Base-by-base conservation (phyloP, 306 rosid species). In the Vigna radiata region DNA sequence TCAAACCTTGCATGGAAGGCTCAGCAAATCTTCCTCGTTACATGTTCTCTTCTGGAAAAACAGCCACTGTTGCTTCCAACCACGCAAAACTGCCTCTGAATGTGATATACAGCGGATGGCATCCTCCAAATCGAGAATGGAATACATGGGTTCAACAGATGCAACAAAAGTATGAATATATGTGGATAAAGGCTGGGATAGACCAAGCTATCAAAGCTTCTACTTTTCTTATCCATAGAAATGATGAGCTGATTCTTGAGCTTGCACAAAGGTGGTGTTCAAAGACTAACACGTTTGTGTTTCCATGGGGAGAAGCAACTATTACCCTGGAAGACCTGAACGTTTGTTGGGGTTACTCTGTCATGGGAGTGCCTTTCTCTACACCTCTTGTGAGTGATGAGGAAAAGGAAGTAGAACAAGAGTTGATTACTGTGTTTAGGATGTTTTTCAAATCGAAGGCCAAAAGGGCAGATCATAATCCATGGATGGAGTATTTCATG, bases 221-320 rank as follows among this genome's bases (percentile, higher is more conserved):
- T 0, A 82, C 64, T 0, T 86, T 2, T 75, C 47, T 70, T 31
- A 72, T 86, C 33, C 31, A 3, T 1, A 64, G 65, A 8, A 71
- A 47, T 50, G 23, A 76, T n/a, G 82, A 78, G 1, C 8, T 91
- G 66, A 25, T 88, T 31, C 59, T 82, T 8, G 83, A 39, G 12
- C 79, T 89, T 18, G 86, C 78, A 0, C 76, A 80, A 19, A 72
- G 49, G 2, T 88, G 92, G 94, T 73, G 66, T 37, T 19, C 85
- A 0, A 43, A 83, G 55, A 85, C 85, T 3, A 88, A 82, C 10
- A 86, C 87, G 0, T 91, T 91, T 60, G 21, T 87, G n/a, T 89
- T 87, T 59, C 82, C 76, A 1, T 89, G 89, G 84, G 97, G 89
- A 2, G 92, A 91, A 76, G 83, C 89, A 4, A 88, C 90, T 0